These are phyloP conservation scores for Solioccasus polychromus DNA, from an alignment of 768 basidiomycete genomes.

Conservation along the genomic window DNA sequence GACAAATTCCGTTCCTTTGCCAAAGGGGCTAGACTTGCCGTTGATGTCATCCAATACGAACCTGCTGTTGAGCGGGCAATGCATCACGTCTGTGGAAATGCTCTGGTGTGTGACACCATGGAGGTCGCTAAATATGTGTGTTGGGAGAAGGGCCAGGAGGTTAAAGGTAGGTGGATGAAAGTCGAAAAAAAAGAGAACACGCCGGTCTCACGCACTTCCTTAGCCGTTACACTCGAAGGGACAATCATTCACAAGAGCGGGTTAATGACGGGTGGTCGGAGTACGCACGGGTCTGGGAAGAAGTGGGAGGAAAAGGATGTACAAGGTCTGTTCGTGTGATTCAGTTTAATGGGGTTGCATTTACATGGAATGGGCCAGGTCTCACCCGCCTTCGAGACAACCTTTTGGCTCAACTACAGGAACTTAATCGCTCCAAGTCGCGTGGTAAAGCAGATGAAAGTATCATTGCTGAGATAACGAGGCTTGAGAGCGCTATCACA, in stretches of 20 bases:
- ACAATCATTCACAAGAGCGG: constrained; percentile 98
- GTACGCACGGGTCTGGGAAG: constrained; percentile 69
- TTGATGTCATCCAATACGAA: constrained; percentile 83
- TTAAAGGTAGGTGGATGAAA: constrained; percentile 82
- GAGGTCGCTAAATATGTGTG: constrained; percentile 87
- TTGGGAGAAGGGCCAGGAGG: constrained; percentile 93
- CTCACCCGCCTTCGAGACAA: constrained; percentile 64
- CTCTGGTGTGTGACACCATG: constrained; percentile 94
- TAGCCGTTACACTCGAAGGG: constrained; percentile 95
- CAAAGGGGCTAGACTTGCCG: constrained; percentile 80
- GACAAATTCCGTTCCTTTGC: constrained; percentile 94
- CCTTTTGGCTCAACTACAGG: constrained; percentile 71
- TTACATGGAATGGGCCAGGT: constrained; percentile 25
- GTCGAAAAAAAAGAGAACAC: constrained; percentile 9
- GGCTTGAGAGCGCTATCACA: constrained; percentile 74
- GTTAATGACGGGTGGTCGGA: constrained; percentile 91
- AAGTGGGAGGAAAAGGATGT: constrained; percentile 97
- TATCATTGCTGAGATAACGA: constrained; percentile 69
- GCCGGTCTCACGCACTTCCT: neutral
- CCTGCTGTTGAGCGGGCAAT: constrained; percentile 89
- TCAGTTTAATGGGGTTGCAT: constrained; percentile 24
- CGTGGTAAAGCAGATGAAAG: constrained; percentile 82
- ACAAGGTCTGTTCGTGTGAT: constrained; percentile 51
- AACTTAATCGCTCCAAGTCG: constrained; percentile 81
- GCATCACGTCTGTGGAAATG: constrained; percentile 94